phyloP scores from a whole-genome alignment of 2,329 filamentous ascomycete genomes.

The Apiospora sp. region DNA sequence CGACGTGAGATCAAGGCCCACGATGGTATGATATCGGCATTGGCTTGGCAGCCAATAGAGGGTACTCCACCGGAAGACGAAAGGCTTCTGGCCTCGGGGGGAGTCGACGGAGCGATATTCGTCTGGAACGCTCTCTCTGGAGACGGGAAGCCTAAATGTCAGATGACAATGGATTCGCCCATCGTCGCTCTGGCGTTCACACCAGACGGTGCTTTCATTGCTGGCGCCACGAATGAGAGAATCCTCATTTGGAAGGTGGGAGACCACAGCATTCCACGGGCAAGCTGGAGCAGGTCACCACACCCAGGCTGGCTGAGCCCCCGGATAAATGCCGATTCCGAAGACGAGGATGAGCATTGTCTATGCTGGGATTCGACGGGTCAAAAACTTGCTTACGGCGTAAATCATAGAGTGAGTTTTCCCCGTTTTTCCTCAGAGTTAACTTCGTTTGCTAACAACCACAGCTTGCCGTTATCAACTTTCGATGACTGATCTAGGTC shows the following conservation, averaged over 20 bases:
- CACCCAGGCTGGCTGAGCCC: slow-evolving; percentile 68
- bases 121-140: slow-evolving; percentile 67
- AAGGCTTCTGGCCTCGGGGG: slow-evolving; percentile 66
- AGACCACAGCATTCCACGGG: slow-evolving; percentile 64
- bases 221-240: slow-evolving; percentile 64
- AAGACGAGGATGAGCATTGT: slow-evolving; percentile 69
- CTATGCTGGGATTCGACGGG: slow-evolving; percentile 69
- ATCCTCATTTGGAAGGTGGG: slow-evolving; percentile 73
- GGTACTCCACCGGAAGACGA: slow-evolving; percentile 52
- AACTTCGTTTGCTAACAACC: slow-evolving; percentile 30
- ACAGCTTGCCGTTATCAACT: slow-evolving; percentile 61
- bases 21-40: slow-evolving; percentile 62
- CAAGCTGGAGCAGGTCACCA: slow-evolving; percentile 64
- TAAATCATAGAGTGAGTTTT: slow-evolving; percentile 66
- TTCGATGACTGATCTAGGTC: slow-evolving; percentile 46
- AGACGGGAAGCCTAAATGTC: slow-evolving; percentile 64
- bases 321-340: slow-evolving; percentile 57
- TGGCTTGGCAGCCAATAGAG: slow-evolving; percentile 68
- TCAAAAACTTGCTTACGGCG: slow-evolving; percentile 69
- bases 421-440: not conserved
- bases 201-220: slow-evolving; percentile 69
- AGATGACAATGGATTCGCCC: slow-evolving; percentile 66
- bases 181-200: slow-evolving; percentile 69
- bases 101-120: slow-evolving; percentile 68
- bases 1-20: slow-evolving; percentile 66